These are phyloP conservation scores for Colletotrichum sp. DNA, from an alignment of 2,329 filamentous ascomycete species.

Conservation along the genomic window DNA sequence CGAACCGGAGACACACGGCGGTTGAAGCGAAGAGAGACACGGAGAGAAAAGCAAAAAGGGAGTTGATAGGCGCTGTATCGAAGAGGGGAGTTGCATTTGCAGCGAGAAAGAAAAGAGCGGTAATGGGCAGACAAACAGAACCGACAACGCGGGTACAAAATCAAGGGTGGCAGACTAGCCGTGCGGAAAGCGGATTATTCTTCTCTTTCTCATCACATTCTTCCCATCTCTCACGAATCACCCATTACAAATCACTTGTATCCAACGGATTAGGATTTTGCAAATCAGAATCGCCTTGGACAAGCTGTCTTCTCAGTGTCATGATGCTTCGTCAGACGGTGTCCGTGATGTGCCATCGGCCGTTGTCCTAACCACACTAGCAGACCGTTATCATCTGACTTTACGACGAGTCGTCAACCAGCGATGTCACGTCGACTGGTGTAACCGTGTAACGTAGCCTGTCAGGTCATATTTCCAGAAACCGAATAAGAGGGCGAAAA, in stretches of 20 bases:
- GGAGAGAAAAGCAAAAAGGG: neutral
- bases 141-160: neutral
- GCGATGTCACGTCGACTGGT: neutral
- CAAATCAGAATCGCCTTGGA: neutral
- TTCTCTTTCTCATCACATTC: slow-evolving; percentile 11
- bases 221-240: slow-evolving; percentile 18
- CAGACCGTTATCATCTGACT: neutral
- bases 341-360: slow-evolving; percentile 1
- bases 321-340: neutral
- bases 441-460: neutral
- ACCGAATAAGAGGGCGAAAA: neutral
- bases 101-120: slow-evolving; percentile 7
- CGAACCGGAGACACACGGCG: neutral
- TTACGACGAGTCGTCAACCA: neutral
- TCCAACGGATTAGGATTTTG: neutral
- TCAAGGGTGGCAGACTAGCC: neutral
- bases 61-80: neutral
- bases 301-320: neutral
- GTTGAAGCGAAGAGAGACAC: neutral
- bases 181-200: slow-evolving; percentile 12
- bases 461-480: neutral
- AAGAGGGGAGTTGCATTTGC: neutral
- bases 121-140: neutral
- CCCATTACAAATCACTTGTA: neutral
- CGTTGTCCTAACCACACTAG: neutral